phyloP scores from a whole-genome alignment of 2,329 filamentous ascomycete species.

The Beauveria varroae region DNA sequence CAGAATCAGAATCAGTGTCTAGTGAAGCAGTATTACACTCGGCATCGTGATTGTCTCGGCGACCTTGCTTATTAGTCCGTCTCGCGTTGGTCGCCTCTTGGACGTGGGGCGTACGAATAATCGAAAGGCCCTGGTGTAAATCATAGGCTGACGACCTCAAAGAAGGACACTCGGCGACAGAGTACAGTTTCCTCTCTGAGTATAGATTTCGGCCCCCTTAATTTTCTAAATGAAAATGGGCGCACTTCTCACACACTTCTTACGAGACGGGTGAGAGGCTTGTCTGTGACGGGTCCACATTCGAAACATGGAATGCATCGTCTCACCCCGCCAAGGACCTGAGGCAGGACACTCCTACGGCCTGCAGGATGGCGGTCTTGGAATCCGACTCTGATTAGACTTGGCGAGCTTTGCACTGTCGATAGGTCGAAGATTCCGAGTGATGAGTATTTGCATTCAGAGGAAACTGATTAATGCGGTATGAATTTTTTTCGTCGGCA shows the following conservation, averaged over 20 bases:
- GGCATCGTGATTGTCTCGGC: not conserved
- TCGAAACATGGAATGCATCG: slow-evolving; percentile 5
- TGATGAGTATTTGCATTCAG: not conserved
- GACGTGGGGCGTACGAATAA: not conserved
- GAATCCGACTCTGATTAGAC: not conserved
- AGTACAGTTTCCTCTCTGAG: too few relatives aligned
- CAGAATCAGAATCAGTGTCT: not conserved
- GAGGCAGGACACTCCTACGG: not conserved
- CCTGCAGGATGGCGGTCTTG: not conserved
- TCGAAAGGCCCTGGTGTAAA: not conserved
- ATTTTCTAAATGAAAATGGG: not conserved
- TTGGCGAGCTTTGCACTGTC: not conserved
- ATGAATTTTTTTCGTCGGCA: not conserved
- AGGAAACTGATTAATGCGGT: not conserved
- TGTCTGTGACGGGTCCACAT: slow-evolving; percentile 4
- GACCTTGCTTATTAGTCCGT: not conserved
- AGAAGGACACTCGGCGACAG: not conserved
- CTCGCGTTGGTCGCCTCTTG: not conserved
- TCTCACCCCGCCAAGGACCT: not conserved
- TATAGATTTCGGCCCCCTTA: not conserved
- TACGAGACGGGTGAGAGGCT: slow-evolving; percentile 5
- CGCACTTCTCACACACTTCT: slow-evolving; percentile 10
- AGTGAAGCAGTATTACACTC: not conserved
- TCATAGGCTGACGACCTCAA: not conserved
- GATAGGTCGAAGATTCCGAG: not conserved